These are phyloP conservation scores for Plasmopara muralis DNA, from an alignment of 352 stramenopile genomes.

Conservation along the genomic window DNA sequence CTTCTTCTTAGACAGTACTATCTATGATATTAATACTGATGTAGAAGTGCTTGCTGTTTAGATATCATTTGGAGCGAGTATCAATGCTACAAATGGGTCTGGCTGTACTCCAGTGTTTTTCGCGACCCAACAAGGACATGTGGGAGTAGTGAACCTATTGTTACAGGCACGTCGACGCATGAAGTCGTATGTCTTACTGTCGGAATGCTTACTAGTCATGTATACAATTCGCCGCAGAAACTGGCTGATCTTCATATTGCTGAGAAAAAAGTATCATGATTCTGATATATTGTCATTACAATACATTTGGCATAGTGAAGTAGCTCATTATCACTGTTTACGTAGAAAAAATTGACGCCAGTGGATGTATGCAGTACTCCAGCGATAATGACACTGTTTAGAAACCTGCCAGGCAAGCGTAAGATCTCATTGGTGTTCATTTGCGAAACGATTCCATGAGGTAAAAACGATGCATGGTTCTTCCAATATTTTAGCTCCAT, in stretches of 20 bases:
- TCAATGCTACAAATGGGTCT: constrained; percentile 45
- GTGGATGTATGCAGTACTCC: constrained; percentile 51
- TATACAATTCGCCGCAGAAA: constrained; percentile 11
- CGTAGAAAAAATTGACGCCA: constrained; percentile 51
- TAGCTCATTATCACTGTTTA: constrained; percentile 1
- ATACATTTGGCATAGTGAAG: neutral
- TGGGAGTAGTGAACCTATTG: constrained; percentile 36
- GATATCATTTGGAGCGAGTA: constrained; percentile 41
- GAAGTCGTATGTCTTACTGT: neutral
- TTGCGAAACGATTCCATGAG: neutral
- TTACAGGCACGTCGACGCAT: constrained; percentile 32
- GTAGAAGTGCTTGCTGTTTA: constrained; percentile 1
- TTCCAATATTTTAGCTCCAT: constrained; percentile 24
- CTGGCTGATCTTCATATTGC: constrained; percentile 41
- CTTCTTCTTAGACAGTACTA: neutral
- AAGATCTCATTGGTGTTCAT: constrained; percentile 1
- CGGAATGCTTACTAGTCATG: neutral
- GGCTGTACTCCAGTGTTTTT: constrained; percentile 70
- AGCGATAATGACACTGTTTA: constrained; percentile 40
- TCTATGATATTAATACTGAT: neutral
- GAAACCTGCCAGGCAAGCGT: constrained; percentile 34
- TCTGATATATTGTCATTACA: neutral
- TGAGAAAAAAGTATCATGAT: constrained; percentile 35
- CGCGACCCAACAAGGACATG: constrained; percentile 51
- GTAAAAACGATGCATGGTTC: no score